Conservation (phyloP, 805 yeast genomes). For the Nakazawaea pomicola region DNA sequence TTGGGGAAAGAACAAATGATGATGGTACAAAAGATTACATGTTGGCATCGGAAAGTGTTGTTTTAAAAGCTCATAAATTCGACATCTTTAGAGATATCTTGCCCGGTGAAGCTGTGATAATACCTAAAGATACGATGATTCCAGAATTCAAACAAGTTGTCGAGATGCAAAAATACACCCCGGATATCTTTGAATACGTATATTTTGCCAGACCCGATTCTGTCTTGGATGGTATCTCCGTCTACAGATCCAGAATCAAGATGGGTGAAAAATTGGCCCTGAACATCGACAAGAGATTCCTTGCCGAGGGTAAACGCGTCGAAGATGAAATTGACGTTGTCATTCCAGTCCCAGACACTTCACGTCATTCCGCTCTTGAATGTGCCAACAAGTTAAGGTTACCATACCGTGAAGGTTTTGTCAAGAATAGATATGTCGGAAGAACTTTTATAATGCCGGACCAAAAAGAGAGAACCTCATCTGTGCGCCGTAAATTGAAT, state of each 20-base stretch:
- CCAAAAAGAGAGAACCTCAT: conserved; percentile 88
- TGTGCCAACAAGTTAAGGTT: conserved; percentile 76
- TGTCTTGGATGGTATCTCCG: conserved; percentile 94
- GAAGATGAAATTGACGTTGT: conserved; percentile 79
- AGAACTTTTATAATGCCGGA: conserved; percentile 98
- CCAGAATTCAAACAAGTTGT: conserved; percentile 89
- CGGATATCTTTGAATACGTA: conserved; percentile 95
- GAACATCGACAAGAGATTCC: conserved; percentile 45
- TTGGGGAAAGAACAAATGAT: conserved; percentile 70
- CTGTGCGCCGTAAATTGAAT: conserved; percentile 90
- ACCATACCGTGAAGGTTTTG: conserved; percentile 95
- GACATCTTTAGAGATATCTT: conserved; percentile 70
- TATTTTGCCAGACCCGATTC: conserved; percentile 98
- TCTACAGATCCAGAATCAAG: conserved; percentile 83
- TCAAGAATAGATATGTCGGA: conserved; percentile 94
- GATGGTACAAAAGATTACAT: conserved; percentile 81
- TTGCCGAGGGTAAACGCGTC: conserved; percentile 34
- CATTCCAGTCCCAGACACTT: conserved; percentile 96
- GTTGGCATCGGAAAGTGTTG: conserved; percentile 95
- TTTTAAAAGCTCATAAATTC: conserved; percentile 87
- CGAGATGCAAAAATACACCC: conserved; percentile 73
- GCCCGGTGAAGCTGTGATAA: conserved; percentile 97
- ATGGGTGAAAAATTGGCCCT: conserved; percentile 91
- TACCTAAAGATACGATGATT: conserved; percentile 65
- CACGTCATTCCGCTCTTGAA: conserved; percentile 92